phyloP scores from a whole-genome alignment of 2,329 filamentous ascomycete species.

The Fusarium nelsonii region DNA sequence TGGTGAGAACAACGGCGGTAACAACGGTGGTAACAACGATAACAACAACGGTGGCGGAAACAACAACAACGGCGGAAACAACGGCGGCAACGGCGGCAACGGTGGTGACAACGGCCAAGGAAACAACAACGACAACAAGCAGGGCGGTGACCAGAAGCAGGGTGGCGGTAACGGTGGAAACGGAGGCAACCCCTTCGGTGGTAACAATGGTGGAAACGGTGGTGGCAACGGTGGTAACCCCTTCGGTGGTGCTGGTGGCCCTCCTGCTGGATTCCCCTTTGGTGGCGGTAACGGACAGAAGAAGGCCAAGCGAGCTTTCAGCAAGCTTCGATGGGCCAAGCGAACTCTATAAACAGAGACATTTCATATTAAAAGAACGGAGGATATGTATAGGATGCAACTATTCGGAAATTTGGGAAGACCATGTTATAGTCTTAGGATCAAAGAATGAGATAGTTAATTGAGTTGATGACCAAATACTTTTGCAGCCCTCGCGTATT shows the following conservation, averaged over 20 bases:
- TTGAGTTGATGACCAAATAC: conserved; percentile 11
- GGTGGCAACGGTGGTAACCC: conserved; percentile 5
- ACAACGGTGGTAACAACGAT: conserved; percentile 10
- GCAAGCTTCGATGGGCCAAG: conserved; percentile 31
- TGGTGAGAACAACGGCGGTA: conserved; percentile 16
- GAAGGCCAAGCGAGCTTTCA: conserved; percentile 23
- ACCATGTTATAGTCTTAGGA: neutral
- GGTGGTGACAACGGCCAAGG: neutral
- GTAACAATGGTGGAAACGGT: neutral
- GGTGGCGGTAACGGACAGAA: conserved; percentile 23
- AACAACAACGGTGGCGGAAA: conserved; percentile 1
- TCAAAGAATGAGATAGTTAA: conserved; percentile 11
- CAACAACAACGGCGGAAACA: neutral
- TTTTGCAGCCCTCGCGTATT: neutral
- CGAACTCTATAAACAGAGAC: neutral
- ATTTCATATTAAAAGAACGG: neutral
- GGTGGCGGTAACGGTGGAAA: neutral
- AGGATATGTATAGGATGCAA: neutral
- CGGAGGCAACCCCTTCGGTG: neutral
- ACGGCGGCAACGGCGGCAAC: neutral
- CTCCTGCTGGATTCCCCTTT: conserved; percentile 8
- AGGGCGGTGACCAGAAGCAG: neutral
- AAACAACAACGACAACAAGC: neutral
- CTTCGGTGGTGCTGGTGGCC: neutral
- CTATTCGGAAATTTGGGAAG: neutral